Base-by-base conservation (phyloP, 2,329 filamentous ascomycete genomes). In the Tolypocladium endophyticum region DNA sequence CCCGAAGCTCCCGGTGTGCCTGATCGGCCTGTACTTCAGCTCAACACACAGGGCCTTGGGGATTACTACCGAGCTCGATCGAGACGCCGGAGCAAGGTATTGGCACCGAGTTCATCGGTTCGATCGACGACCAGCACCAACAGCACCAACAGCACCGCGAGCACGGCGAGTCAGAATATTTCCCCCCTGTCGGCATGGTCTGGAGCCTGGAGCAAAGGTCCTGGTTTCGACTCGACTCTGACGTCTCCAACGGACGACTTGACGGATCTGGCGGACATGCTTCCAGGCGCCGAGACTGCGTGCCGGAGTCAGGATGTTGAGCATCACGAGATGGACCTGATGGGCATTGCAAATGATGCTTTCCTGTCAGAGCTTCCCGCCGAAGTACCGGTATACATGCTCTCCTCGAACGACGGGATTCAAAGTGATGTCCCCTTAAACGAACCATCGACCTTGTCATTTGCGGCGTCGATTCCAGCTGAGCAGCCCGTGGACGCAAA, bases 21-120 rank as follows among this genome's bases (percentile, higher is more conserved):
- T n/a, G 67, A 64, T n/a, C 66, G 70, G 59, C 75, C 77, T 25
- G 63, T 67, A 7, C 70, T 78, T 16, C 75, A 76, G 62, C 60
- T 79, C 50, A 67, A 73, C 61, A 78, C 76, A 0, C 62, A 67
- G 58, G 72, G 68, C 25, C 64, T 77, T 20, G 47, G 6, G 18
- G 70, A 71, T 25, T 68, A 71, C 12, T 70, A 68, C 50, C 67
- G 70, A 28, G 65, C 59, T 60, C 70, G 64, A 50, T 64, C 61
- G 16, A 69, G 65, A 61, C 67, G 66, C 52, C 71, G 76, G 30
- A 77, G 74, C 67, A 79, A 76, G 64, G 68, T 71, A 47, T 70
- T 81, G 35, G 77, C 75, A 3, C 78, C 77, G 0, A 80, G 77
- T 66, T 76, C 75, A 7, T 81, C 79, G 11, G 75, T 81, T 38